phyloP scores from a whole-genome alignment of 768 basidiomycete species.

The Mycena amicta region DNA sequence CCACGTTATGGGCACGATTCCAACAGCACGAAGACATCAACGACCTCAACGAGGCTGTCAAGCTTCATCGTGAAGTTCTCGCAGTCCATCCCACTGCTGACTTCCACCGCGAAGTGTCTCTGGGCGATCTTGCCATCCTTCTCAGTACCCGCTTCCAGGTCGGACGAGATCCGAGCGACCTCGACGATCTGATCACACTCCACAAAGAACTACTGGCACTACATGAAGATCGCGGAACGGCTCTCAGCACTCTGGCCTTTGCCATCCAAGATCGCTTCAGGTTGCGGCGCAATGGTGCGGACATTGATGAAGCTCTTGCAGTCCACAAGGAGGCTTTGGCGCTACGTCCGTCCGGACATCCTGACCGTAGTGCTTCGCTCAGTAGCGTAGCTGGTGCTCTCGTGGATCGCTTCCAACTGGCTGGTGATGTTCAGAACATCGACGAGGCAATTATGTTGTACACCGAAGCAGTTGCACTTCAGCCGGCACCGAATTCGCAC shows the following conservation, averaged over 20 bases:
- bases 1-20: not conserved
- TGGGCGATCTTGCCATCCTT: conserved; percentile 1
- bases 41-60: not conserved
- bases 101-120: not conserved
- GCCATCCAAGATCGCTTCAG: conserved; percentile 22
- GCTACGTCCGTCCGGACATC: conserved; percentile 12
- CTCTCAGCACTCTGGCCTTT: conserved; percentile 12
- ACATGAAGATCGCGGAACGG: conserved; percentile 3
- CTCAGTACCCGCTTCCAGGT: conserved; percentile 3
- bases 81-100: not conserved
- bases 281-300: conserved; percentile 17
- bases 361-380: not conserved
- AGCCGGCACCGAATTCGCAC: not conserved
- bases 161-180: not conserved
- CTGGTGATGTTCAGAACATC: conserved; percentile 26
- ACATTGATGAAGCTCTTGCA: conserved; percentile 22
- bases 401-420: conserved; percentile 27
- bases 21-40: not conserved
- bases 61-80: not conserved
- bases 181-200: conserved; percentile 21
- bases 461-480: conserved; percentile 7
- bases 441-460: conserved; percentile 30
- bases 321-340: conserved; percentile 11
- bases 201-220: conserved; percentile 8
- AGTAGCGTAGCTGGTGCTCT: conserved; percentile 21